These are phyloP conservation scores for Amanita rubescens DNA, from an alignment of 768 basidiomycete species.

Conservation along the genomic window DNA sequence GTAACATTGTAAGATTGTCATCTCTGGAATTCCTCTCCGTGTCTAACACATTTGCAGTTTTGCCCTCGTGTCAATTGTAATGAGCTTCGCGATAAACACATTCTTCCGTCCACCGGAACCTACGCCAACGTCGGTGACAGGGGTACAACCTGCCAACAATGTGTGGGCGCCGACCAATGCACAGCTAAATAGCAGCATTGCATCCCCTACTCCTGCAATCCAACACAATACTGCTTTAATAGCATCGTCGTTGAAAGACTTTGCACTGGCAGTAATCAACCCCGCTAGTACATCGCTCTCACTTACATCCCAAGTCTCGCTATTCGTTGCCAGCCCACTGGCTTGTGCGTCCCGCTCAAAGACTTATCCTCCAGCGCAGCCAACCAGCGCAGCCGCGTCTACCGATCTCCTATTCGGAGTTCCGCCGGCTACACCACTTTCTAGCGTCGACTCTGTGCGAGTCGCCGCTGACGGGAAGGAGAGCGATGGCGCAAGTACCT, in stretches of 20 bases:
- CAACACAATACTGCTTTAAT: slow-evolving; percentile 22
- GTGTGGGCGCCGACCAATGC: neutral
- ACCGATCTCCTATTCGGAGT: slow-evolving; percentile 21
- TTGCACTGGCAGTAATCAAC: slow-evolving; percentile 44
- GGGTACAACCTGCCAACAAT: neutral
- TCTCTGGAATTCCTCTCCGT: slow-evolving; percentile 8
- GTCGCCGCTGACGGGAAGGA: slow-evolving; percentile 15
- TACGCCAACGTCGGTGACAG: slow-evolving; percentile 15
- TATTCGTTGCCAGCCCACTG: slow-evolving; percentile 12
- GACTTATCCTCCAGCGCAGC: slow-evolving; percentile 7
- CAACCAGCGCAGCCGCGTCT: slow-evolving; percentile 12
- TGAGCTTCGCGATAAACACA: slow-evolving; percentile 52
- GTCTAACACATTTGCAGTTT: slow-evolving; percentile 34
- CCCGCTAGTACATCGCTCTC: slow-evolving; percentile 39
- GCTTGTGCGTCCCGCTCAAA: slow-evolving; percentile 14
- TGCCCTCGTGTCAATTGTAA: slow-evolving; percentile 60
- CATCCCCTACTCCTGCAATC: neutral
- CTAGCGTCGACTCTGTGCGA: slow-evolving; percentile 2
- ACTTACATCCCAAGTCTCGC: slow-evolving; percentile 18
- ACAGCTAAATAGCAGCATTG: neutral
- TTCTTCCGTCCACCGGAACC: slow-evolving; percentile 32
- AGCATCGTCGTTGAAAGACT: slow-evolving; percentile 38
- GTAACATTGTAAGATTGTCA: slow-evolving; percentile 53
- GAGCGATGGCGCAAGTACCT: slow-evolving; percentile 17
- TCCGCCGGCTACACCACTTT: slow-evolving; percentile 14